Evolutionary conservation across 2,329 filamentous ascomycete genomes (phyloP).

Genomic region (Diaporthe amygdali): DNA sequence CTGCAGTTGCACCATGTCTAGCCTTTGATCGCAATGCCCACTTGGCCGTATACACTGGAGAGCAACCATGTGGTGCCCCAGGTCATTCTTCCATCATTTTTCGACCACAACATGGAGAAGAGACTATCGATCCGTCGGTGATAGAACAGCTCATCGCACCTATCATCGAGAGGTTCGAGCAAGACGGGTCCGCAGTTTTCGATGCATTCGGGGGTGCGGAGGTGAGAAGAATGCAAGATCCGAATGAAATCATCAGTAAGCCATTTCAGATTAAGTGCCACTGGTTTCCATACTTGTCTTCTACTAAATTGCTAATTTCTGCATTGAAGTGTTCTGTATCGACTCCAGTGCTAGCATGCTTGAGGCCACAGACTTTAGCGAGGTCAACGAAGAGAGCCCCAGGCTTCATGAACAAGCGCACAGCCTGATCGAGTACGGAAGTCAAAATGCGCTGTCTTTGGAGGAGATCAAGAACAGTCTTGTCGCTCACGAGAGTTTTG

Average conservation of each 20-base stretch:
- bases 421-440: background rate
- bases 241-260: constrained; percentile 1
- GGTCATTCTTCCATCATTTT: constrained; percentile 6
- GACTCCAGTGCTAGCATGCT: constrained; percentile 5
- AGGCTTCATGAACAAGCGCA: background rate
- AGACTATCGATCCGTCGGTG: constrained; percentile 8
- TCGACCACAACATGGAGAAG: constrained; percentile 12
- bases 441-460: background rate
- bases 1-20: constrained; percentile 10
- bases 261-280: background rate
- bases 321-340: background rate
- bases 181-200: background rate
- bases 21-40: constrained; percentile 12
- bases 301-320: background rate
- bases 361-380: background rate
- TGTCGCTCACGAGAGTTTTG: background rate
- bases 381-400: background rate
- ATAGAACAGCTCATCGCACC: constrained; percentile 10
- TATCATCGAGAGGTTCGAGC: background rate
- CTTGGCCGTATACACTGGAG: constrained; percentile 12
- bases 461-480: background rate
- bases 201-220: background rate
- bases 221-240: constrained; percentile 1
- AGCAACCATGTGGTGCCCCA: background rate
- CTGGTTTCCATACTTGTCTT: too few species aligned